Percentiles rank a stretch among this genome's conserved stretches.
Conservation (phyloP, 2,329 filamentous ascomycete genomes). For the Mycocentrospora acerina region DNA sequence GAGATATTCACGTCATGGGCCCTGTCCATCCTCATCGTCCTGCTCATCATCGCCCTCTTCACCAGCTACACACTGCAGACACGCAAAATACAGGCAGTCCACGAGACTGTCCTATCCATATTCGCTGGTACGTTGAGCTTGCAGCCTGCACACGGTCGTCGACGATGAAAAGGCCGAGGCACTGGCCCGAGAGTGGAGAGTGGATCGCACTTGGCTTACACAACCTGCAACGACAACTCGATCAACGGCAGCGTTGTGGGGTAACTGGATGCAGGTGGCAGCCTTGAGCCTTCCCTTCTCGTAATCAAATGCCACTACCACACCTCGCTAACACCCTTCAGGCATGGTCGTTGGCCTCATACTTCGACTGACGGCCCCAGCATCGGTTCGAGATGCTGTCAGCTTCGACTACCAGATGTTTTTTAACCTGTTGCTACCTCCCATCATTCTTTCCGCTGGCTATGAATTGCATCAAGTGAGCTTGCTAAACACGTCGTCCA, state of each 20-base stretch:
- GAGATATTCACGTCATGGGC: constrained; percentile 97
- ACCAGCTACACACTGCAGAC: constrained; percentile 96
- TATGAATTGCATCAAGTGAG: constrained; percentile 88
- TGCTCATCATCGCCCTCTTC: constrained; percentile 92
- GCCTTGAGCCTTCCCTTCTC: constrained; percentile 13
- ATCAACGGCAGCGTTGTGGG: constrained; percentile 12
- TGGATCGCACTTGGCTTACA: too few species aligned
- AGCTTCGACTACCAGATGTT: constrained; percentile 99
- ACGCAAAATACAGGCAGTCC: constrained; percentile 94
- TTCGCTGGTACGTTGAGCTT: constrained; percentile 73
- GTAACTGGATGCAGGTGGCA: constrained; percentile 13
- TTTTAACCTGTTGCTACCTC: constrained; percentile 97
- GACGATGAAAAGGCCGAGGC: too few species aligned
- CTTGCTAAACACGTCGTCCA: background rate
- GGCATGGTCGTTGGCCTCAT: constrained; percentile 95
- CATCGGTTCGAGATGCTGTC: constrained; percentile 84
- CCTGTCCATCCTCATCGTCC: constrained; percentile 91
- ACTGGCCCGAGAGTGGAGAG: too few species aligned
- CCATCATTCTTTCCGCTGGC: constrained; percentile 94
- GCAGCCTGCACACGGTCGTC: too few species aligned
- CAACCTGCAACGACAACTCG: constrained; percentile 6
- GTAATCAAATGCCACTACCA: constrained; percentile 19
- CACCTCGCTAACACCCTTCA: constrained; percentile 43
- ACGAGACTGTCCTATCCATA: constrained; percentile 97
- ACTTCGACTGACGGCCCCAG: constrained; percentile 76